Evolutionary conservation across 495 filamentous ascomycete genomes (phyloP).

Genomic region (Aspergillus haitiensis): DNA sequence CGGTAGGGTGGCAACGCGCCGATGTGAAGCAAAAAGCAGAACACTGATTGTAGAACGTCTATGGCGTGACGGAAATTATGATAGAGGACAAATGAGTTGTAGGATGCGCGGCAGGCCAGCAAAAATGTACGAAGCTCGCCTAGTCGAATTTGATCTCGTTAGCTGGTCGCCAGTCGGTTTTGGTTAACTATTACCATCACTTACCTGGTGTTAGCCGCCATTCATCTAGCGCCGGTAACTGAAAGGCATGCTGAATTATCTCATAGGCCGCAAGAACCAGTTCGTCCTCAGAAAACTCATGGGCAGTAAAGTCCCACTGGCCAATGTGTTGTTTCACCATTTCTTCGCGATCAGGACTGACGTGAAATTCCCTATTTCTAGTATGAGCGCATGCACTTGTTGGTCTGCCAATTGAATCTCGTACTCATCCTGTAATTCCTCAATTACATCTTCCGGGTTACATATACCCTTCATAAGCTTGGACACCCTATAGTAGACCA

Average conservation of each 20-base stretch:
- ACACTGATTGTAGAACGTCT: conserved; percentile 92
- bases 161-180: conserved; percentile 7
- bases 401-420: neutral
- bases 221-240: conserved; percentile 73
- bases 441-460: conserved; percentile 61
- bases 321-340: conserved; percentile 70
- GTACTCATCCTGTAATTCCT: conserved; percentile 49
- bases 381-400: conserved; percentile 3
- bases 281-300: conserved; percentile 86
- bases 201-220: conserved; percentile 76
- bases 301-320: conserved; percentile 83
- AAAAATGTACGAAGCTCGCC: conserved; percentile 74
- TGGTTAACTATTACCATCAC: conserved; percentile 20
- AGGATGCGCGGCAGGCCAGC: conserved; percentile 78
- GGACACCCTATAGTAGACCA: conserved; percentile 65
- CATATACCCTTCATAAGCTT: conserved; percentile 91
- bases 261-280: conserved; percentile 73
- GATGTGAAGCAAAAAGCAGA: conserved; percentile 85
- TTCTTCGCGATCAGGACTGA: conserved; percentile 58
- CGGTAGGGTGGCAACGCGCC: conserved; percentile 71
- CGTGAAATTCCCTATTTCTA: conserved; percentile 37
- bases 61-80: conserved; percentile 98
- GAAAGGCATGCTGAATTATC: conserved; percentile 88
- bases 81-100: conserved; percentile 95
- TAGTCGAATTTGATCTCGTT: conserved; percentile 19